Conservation (phyloP, 225 moss, liverwort and hornwort species). For the Takakia lepidozioides region DNA sequence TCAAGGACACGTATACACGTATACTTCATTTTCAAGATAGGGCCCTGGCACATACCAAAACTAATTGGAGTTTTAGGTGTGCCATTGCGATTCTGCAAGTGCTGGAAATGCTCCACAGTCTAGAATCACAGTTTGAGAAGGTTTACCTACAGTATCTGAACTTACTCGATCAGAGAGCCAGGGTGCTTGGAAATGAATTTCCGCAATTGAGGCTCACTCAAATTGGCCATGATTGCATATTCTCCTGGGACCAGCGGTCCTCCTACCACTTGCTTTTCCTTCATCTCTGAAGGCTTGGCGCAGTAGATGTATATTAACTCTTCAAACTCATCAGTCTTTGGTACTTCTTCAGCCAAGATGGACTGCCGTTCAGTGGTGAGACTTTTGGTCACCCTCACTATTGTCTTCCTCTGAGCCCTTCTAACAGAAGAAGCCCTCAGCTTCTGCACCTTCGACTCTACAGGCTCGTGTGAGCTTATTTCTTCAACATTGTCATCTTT, state of each 20-base stretch:
- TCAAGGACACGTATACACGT: too few species aligned
- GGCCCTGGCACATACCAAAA: too few species aligned
- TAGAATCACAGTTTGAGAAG: too few species aligned
- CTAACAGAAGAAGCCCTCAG: too few species aligned
- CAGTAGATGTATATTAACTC: slow-evolving; percentile 77
- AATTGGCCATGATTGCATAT: slow-evolving; percentile 76
- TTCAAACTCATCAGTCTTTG: slow-evolving; percentile 55
- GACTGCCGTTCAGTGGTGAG: too few species aligned
- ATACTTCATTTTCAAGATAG: too few species aligned
- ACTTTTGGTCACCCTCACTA: slow-evolving; percentile 26
- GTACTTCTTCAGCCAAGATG: slow-evolving; percentile 14
- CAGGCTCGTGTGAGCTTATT: too few species aligned
- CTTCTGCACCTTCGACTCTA: too few species aligned
- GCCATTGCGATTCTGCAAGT: too few species aligned
- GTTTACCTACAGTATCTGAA: too few species aligned
- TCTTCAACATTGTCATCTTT: slow-evolving; percentile 40
- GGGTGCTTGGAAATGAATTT: slow-evolving; percentile 48
- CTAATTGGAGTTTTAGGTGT: too few species aligned
- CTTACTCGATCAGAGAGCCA: slow-evolving; percentile 60
- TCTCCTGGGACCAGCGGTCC: slow-evolving; percentile 59
- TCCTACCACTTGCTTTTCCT: slow-evolving; percentile 53
- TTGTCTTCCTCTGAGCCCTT: slow-evolving; percentile 7
- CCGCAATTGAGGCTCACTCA: slow-evolving; percentile 79
- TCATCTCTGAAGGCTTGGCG: slow-evolving; percentile 83
- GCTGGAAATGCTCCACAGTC: too few species aligned